phyloP scores from a whole-genome alignment of 257 asterid species.

The Solanum chmielewskii region DNA sequence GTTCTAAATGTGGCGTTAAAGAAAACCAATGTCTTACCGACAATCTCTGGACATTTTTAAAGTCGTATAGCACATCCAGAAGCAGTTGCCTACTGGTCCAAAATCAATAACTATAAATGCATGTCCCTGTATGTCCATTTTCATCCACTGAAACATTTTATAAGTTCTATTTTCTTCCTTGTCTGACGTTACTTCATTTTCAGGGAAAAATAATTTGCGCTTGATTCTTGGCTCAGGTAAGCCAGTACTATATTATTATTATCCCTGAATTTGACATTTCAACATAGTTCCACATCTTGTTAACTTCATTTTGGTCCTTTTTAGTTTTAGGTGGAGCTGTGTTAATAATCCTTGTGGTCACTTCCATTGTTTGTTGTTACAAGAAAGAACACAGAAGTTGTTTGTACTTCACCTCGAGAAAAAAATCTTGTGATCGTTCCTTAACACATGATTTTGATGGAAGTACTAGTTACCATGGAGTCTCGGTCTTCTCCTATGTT shows the following conservation, averaged over 20 bases:
- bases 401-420: conserved; percentile 20
- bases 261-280: not conserved
- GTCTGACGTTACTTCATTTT: not conserved
- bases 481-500: conserved; percentile 49
- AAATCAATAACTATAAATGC: not conserved
- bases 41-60: not conserved
- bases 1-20: conserved; percentile 6
- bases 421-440: conserved; percentile 25
- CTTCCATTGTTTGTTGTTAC: conserved; percentile 8
- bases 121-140: not conserved
- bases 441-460: conserved; percentile 27
- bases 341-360: not conserved
- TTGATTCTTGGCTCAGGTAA: conserved; percentile 10
- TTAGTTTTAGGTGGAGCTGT: conserved; percentile 27
- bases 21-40: conserved; percentile 16
- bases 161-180: not conserved
- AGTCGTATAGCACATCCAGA: not conserved
- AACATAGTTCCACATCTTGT: not conserved
- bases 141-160: not conserved
- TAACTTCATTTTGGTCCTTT: not conserved
- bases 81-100: not conserved
- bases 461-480: conserved; percentile 31
- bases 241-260: not conserved
- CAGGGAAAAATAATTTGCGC: not conserved
- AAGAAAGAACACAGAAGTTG: conserved; percentile 15